phyloP scores from a whole-genome alignment of 225 moss, liverwort and hornwort genomes.

The Antitrichia curtipendula region DNA sequence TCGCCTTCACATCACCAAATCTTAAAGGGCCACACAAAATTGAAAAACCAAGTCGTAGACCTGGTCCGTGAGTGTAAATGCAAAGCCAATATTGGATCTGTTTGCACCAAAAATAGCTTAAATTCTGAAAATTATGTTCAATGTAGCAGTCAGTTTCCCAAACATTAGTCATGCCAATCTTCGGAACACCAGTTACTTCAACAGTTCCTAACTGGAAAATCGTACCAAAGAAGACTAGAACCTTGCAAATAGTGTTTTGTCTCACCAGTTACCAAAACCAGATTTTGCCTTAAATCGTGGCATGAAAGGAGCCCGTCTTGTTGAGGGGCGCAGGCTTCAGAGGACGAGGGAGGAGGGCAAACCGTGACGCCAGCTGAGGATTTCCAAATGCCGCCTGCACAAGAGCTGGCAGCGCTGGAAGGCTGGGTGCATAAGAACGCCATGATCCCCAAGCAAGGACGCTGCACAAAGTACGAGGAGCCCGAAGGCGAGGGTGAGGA shows the following conservation, averaged over 20 bases:
- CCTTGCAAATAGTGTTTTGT: background rate
- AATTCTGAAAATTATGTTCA: background rate
- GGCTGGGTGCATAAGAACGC: conserved; percentile 76
- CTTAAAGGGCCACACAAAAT: background rate
- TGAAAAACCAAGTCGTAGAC: background rate
- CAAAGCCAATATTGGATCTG: background rate
- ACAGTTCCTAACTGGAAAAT: background rate
- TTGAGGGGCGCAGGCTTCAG: conserved; percentile 7
- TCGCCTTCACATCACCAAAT: background rate
- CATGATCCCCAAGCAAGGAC: conserved; percentile 66
- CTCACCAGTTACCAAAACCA: background rate
- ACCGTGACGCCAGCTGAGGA: conserved; percentile 47
- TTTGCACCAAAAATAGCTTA: background rate
- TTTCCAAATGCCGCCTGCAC: conserved; percentile 50
- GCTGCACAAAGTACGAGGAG: conserved; percentile 57
- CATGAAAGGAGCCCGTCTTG: background rate
- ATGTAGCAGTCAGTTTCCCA: background rate
- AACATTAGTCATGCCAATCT: background rate
- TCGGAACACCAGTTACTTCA: background rate
- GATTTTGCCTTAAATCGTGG: background rate
- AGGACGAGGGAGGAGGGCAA: conserved; percentile 44
- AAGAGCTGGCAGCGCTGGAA: conserved; percentile 41
- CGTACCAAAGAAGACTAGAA: background rate
- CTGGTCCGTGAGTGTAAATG: background rate
- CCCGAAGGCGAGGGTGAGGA: conserved; percentile 29